Base-by-base conservation (phyloP, 2,329 filamentous ascomycete species). In the Didymellaceae sp. region DNA sequence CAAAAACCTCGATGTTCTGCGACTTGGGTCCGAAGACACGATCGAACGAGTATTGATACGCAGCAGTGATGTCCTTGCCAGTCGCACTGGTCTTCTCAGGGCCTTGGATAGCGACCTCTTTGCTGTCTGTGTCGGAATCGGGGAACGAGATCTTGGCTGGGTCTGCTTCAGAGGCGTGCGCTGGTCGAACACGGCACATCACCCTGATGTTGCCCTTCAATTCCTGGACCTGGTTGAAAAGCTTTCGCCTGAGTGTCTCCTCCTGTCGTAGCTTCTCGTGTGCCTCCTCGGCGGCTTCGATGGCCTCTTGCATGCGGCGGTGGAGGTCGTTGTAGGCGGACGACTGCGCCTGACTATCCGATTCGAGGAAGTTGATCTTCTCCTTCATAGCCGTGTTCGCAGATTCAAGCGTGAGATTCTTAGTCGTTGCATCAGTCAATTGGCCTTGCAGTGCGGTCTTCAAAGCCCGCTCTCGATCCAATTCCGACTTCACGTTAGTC, bases 181-280 rank as follows among this genome's bases (percentile, higher is more conserved):
- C 78, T 1, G 94, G 94, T 31, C 95, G 87, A 21, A 97, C 93
- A 70, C 94, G 86, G 68, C 93, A 97, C 85, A 99, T 99, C 59
- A 99, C 94, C 16, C 94, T 88, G 66, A 99, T 99, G 69, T 99
- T 99, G 64, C 94, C 94, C 73, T 96, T 97, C 52, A 99, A 83
- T 68, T 99, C 94, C 71, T 99, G 91, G 37, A 99, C 93, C 72
- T 96, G 94, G 74, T 97, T 97, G 78, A 97, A 96, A 0, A 99
- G 82, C 62, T 95, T 93, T 17, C 94, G 85, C 11, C 94, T 86
- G 41, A 96, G 80, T 0, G 90, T 94, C 75, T 99, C 94, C 69
- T 97, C 94, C 65, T 88, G 90, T 56, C 94, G 87, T 21, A 99
- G 80, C 68, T 94, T 96, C 58, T 90, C 85, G 48, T 89, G 86